Evolutionary conservation across 176 grass and related monocot genomes (phyloP).

Genomic region (Puccinellia tenuiflora): DNA sequence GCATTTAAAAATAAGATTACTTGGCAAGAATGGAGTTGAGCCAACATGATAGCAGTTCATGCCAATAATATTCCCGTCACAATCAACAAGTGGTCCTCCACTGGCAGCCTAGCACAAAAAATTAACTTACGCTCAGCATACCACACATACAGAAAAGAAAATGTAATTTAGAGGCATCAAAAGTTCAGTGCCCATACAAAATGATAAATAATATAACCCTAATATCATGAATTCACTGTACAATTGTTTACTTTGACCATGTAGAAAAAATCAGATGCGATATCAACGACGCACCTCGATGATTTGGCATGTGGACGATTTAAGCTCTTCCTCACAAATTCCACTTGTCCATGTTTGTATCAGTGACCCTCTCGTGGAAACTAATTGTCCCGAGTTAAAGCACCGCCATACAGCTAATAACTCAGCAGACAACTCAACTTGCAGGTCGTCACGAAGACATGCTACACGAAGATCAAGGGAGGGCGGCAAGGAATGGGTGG

Average conservation of each 20-base stretch:
- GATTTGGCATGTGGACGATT: background rate
- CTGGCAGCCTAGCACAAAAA: background rate
- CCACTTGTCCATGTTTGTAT: too few species aligned
- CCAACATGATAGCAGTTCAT: background rate
- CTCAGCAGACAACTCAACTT: background rate
- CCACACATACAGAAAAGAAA: background rate
- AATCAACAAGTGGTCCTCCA: background rate
- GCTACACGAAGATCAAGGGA: background rate
- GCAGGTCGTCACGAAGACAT: background rate
- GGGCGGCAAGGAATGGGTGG: background rate
- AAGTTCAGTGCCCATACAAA: background rate
- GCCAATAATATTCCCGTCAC: background rate
- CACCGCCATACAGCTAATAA: background rate
- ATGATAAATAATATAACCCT: background rate
- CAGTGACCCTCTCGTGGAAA: background rate
- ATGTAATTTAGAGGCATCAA: background rate
- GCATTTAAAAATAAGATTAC: background rate
- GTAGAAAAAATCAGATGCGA: background rate
- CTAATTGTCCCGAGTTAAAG: background rate
- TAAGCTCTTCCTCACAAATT: background rate
- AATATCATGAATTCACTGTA: background rate
- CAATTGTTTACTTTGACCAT: background rate
- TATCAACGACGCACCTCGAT: background rate
- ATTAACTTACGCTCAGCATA: background rate
- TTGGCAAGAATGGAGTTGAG: background rate